Evolutionary conservation across 2,329 filamentous ascomycete species (phyloP).

Genomic region (Ophiostoma sp.): DNA sequence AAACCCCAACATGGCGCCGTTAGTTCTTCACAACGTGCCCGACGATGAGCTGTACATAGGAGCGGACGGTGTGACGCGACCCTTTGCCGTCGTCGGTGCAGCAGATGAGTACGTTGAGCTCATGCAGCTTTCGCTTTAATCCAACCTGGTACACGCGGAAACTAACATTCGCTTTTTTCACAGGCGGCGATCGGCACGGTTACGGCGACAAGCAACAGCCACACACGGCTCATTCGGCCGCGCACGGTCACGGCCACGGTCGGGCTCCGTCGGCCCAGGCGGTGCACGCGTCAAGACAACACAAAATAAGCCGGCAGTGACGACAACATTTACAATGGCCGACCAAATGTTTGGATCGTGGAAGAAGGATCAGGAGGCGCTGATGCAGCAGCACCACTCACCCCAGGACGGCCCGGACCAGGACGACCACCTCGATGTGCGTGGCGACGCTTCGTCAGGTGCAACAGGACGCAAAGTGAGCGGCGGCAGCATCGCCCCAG

Average conservation of each 20-base stretch:
- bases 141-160: neutral
- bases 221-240: slow-evolving; percentile 63
- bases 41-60: slow-evolving; percentile 67
- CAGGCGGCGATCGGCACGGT: slow-evolving; percentile 54
- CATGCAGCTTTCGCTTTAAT: neutral
- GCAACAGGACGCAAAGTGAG: slow-evolving; percentile 34
- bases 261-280: slow-evolving; percentile 25
- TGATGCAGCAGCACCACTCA: slow-evolving; percentile 21
- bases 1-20: slow-evolving; percentile 54
- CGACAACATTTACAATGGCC: slow-evolving; percentile 58
- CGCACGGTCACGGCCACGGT: slow-evolving; percentile 54
- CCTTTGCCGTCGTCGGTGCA: slow-evolving; percentile 60
- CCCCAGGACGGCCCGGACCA: slow-evolving; percentile 25
- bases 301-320: slow-evolving; percentile 53
- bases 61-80: slow-evolving; percentile 64
- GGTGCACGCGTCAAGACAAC: slow-evolving; percentile 20
- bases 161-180: slow-evolving; percentile 23
- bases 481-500: slow-evolving; percentile 27
- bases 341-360: slow-evolving; percentile 63
- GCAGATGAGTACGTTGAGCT: slow-evolving; percentile 28
- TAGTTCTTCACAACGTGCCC: slow-evolving; percentile 68
- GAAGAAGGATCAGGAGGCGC: slow-evolving; percentile 48
- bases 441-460: slow-evolving; percentile 36
- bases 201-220: slow-evolving; percentile 51
- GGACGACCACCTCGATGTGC: slow-evolving; percentile 27